Evolutionary conservation across 306 rosid genomes (phyloP), one percentile per base, ranked within the genome.

Genomic region (Crotalaria pallida): DNA sequence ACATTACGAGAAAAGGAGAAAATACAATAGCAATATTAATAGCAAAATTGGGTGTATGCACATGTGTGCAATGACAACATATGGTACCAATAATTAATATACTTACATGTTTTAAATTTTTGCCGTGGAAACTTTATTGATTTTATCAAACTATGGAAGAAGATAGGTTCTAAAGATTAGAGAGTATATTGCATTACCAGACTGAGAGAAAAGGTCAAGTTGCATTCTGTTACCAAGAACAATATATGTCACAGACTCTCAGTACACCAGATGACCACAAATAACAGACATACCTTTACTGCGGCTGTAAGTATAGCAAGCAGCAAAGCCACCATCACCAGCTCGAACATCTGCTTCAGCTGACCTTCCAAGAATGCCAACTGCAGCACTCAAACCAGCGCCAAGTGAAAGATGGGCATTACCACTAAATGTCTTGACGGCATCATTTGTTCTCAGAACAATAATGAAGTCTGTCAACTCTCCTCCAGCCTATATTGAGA

Each of bases 321-420:
- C 87, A 74, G 96, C 84, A 65, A 73, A 84, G 75, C 99, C 99
- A 13, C 99, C 97, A 58, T 94, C 96, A 50, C 99, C 99, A n/a
- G 96, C 97, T 67, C 97, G 87, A 72, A 94, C 27, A 82, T 89
- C 99, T 64, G 99, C 99, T 80, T 91, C 97, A 75, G 44, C 89
- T 10, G 96, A 85, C 77, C 99, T 88, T 68, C 99, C 99, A 67
- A 89, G 76, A 44, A 66, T 24, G 29, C 99, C 99, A 79, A 83
- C 87, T 40, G 99, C 99, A 43, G 99, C 99, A 77, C 99, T 94
- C 80, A 89, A 26, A 58, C 97, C 99, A 36, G 97, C 99, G 52
- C 99, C 99, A 16, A 94, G 67, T 3, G 99, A 90, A 29, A 94
- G 47, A 81, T 94, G 99, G 71, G 67, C 63, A 73, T 82, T 86